Percentiles rank a stretch among this genome's conserved stretches.
Conservation (phyloP, 805 yeast genomes). For the Cyberlindnera euphorbiiphila region DNA sequence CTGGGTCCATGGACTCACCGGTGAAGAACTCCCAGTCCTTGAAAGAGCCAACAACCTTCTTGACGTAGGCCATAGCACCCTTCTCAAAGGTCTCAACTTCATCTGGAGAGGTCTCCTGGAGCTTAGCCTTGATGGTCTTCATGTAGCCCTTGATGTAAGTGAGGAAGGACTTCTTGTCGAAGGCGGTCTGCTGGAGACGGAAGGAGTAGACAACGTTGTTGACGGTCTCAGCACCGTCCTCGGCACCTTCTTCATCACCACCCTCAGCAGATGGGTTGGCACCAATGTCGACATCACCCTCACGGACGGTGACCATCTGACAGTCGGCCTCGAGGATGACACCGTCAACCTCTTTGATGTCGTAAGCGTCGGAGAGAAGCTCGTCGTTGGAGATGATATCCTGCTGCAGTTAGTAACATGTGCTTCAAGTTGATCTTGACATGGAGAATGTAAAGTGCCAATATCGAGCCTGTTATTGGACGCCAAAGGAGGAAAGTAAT, state of each 20-base stretch:
- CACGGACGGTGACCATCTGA: conserved; percentile 82
- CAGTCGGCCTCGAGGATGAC: conserved; percentile 97
- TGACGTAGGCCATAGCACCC: conserved; percentile 95
- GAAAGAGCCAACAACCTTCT: conserved; percentile 93
- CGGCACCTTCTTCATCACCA: conserved; percentile 71
- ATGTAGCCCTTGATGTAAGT: conserved; percentile 98
- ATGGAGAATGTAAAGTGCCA: no score
- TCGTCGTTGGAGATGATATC: conserved; percentile 95
- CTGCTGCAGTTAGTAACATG: no score
- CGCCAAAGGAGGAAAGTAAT: no score
- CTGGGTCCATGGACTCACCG: conserved; percentile 99
- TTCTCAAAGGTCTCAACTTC: conserved; percentile 86
- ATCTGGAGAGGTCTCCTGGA: conserved; percentile 88
- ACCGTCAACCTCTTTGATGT: conserved; percentile 77
- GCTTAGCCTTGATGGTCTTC: conserved; percentile 90
- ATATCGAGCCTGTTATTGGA: no score
- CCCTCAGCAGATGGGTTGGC: conserved; percentile 99
- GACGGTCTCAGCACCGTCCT: conserved; percentile 84
- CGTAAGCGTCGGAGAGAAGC: conserved; percentile 96
- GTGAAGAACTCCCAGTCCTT: conserved; percentile 99
- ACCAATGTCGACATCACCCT: conserved; percentile 96
- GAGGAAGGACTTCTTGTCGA: conserved; percentile 97
- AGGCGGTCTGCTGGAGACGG: conserved; percentile 93
- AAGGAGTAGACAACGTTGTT: conserved; percentile 98
- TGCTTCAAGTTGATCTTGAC: no score